These are phyloP conservation scores for Oryza officinalis DNA, from an alignment of 176 grass and related monocot species.

Conservation along the genomic window DNA sequence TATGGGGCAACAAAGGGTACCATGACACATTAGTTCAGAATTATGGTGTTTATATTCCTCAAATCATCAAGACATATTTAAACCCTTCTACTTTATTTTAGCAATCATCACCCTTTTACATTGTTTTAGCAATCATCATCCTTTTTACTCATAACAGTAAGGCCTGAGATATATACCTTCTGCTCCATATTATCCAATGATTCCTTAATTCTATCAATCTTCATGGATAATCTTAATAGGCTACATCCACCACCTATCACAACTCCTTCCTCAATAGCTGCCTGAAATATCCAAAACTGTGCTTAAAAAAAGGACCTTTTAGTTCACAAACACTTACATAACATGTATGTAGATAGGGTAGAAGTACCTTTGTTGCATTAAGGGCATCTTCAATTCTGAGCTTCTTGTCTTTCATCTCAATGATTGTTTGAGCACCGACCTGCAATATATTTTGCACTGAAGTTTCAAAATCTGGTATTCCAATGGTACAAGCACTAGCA, in stretches of 20 bases:
- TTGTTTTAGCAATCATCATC: not conserved
- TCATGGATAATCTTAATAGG: conserved; percentile 82
- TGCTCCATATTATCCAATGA: conserved; percentile 82
- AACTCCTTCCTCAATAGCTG: conserved; percentile 97
- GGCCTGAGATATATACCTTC: conserved; percentile 45
- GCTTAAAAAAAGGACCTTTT: conserved; percentile 9
- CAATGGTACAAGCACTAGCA: conserved; percentile 17
- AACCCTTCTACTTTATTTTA: not conserved
- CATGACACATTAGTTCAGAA: not conserved
- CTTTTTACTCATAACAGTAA: conserved; percentile 5
- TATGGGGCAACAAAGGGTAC: not conserved
- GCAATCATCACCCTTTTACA: not conserved
- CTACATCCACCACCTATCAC: conserved; percentile 94
- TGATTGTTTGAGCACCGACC: conserved; percentile 90
- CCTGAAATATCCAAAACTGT: conserved; percentile 44
- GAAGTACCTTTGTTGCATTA: conserved; percentile 84
- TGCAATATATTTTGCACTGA: conserved; percentile 45
- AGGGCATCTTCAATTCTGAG: conserved; percentile 93
- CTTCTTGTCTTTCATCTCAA: conserved; percentile 97
- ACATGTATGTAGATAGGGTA: not conserved
- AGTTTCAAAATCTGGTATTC: conserved; percentile 24
- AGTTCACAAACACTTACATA: conserved; percentile 31
- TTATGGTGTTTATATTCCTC: not conserved
- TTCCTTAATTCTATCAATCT: conserved; percentile 74
- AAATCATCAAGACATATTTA: not conserved